A percentile compares a stretch with the other conserved stretches of the same genome.
phyloP scores from a whole-genome alignment of 2,329 filamentous ascomycete genomes.

The Thelonectria rubi region DNA sequence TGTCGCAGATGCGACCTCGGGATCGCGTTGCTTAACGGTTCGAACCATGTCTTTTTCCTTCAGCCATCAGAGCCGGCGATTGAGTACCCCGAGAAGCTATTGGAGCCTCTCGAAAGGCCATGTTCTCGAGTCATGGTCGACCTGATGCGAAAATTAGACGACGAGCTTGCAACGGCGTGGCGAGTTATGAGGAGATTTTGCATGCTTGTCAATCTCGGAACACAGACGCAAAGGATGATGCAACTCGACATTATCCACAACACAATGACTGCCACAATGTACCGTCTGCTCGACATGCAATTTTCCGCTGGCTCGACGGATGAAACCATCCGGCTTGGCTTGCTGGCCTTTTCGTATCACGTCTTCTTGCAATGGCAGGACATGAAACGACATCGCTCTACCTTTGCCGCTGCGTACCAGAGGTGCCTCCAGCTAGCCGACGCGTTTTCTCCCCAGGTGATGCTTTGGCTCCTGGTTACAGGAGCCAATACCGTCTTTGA shows the following conservation, averaged over 20 bases:
- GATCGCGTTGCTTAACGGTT: conserved; percentile 11
- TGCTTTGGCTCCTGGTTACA: conserved; percentile 20
- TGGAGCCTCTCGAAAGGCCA: background rate
- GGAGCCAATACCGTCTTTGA: conserved; percentile 11
- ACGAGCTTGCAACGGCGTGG: conserved; percentile 35
- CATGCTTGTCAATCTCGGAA: conserved; percentile 39
- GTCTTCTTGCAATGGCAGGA: conserved; percentile 52
- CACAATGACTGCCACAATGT: conserved; percentile 52
- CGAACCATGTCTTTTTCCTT: conserved; percentile 2
- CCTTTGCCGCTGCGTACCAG: conserved; percentile 8
- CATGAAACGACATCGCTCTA: conserved; percentile 21
- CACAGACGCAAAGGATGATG: conserved; percentile 30
- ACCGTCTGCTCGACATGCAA: conserved; percentile 49
- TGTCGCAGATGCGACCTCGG: conserved; percentile 14
- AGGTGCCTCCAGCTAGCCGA: background rate
- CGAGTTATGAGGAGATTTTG: conserved; percentile 38
- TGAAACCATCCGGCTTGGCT: conserved; percentile 51
- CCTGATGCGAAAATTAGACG: conserved; percentile 21
- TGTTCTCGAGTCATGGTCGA: background rate
- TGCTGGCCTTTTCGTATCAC: conserved; percentile 49
- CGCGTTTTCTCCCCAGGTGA: background rate
- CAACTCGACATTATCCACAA: conserved; percentile 31
- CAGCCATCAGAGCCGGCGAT: conserved; percentile 6
- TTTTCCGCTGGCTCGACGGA: conserved; percentile 42
- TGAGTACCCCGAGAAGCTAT: conserved; percentile 6